Evolutionary conservation across 306 rosid genomes (phyloP).

Genomic region (Casuarina glauca): DNA sequence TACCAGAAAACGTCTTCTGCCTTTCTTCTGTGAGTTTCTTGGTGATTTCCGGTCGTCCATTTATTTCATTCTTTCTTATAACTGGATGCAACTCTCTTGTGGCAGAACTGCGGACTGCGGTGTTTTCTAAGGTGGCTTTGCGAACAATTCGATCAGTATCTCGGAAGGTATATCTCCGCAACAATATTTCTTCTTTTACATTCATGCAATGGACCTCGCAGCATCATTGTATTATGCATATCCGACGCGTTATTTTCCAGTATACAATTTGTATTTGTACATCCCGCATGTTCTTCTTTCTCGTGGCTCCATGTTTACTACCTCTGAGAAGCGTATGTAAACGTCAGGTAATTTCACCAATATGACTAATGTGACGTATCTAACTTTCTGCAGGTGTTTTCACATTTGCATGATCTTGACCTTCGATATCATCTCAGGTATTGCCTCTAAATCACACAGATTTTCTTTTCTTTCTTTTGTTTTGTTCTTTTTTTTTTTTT

Average conservation of each 20-base stretch:
- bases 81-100: slow-evolving; percentile 27
- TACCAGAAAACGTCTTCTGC: not conserved
- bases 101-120: slow-evolving; percentile 90
- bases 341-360: not conserved
- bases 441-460: slow-evolving; percentile 14
- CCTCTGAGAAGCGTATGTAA: slow-evolving; percentile 3
- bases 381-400: slow-evolving; percentile 69
- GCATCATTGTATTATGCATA: not conserved
- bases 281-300: not conserved
- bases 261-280: not conserved
- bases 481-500: too few species aligned
- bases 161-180: slow-evolving; percentile 62
- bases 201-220: not conserved
- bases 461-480: too few species aligned
- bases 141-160: slow-evolving; percentile 93
- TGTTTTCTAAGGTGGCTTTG: slow-evolving; percentile 91
- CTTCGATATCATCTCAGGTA: slow-evolving; percentile 96
- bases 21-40: not conserved
- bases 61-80: slow-evolving; percentile 12
- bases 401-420: slow-evolving; percentile 95
- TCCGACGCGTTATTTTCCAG: not conserved
- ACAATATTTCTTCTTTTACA: slow-evolving; percentile 17
- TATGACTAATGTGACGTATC: slow-evolving; percentile 11
- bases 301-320: not conserved
- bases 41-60: slow-evolving; percentile 16